Conservation (phyloP, 139 green algal species). For the Nannochloris sp. region DNA sequence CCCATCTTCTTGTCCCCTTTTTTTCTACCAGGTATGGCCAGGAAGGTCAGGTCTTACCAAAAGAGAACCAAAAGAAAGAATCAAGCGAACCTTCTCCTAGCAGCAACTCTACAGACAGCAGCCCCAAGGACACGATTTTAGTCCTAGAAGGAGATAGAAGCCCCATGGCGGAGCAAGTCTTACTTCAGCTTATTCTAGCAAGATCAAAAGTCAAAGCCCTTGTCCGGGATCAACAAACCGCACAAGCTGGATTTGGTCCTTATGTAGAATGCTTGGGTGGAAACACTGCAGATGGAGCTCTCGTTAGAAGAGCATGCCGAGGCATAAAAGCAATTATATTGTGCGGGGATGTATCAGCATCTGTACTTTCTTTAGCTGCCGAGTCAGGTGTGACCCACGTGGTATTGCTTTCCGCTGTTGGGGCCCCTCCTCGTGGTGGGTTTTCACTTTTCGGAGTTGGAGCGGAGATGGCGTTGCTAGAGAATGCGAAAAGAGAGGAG, state of each 20-base stretch:
- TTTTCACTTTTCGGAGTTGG: neutral
- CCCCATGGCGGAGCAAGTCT: constrained; percentile 28
- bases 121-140: constrained; percentile 13
- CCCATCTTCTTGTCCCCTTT: neutral
- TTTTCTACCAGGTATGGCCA: constrained; percentile 8
- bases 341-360: constrained; percentile 3
- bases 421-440: neutral
- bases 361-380: neutral
- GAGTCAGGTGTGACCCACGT: constrained; percentile 11
- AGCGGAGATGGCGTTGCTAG: constrained; percentile 9
- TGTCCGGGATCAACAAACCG: constrained; percentile 2
- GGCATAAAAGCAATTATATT: constrained; percentile 13
- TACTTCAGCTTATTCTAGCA: constrained; percentile 31
- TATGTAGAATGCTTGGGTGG: constrained; percentile 23
- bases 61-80: too few relatives aligned
- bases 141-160: constrained; percentile 19
- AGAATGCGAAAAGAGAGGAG: constrained; percentile 6
- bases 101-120: too few relatives aligned
- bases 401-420: constrained; percentile 16
- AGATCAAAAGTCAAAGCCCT: constrained; percentile 9
- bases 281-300: neutral
- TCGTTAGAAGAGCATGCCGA: constrained; percentile 4
- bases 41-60: constrained; percentile 25
- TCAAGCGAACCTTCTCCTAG: too few relatives aligned
- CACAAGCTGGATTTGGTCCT: constrained; percentile 14